Percentiles rank a stretch among this genome's conserved stretches.
phyloP scores from a whole-genome alignment of 2,329 filamentous ascomycete genomes.

The Cordyceps javanica region DNA sequence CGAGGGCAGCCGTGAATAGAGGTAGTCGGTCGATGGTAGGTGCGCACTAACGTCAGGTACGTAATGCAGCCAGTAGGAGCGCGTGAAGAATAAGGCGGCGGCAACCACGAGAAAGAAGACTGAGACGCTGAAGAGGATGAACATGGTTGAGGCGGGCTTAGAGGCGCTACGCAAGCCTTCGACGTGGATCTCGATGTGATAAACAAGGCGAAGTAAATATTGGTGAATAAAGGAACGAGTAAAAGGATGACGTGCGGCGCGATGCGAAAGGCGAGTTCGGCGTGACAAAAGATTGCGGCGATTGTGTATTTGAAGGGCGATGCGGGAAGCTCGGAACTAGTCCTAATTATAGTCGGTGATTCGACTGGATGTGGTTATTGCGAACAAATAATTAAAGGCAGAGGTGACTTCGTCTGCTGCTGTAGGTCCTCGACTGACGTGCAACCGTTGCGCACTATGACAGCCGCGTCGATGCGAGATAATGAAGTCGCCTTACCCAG shows the following conservation, averaged over 20 bases:
- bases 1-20: slow-evolving; percentile 72
- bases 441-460: background rate
- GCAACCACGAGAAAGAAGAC: slow-evolving; percentile 65
- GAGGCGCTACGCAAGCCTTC: background rate
- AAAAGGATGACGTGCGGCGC: background rate
- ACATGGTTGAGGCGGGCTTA: slow-evolving; percentile 50
- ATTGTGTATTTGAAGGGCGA: background rate
- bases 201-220: background rate
- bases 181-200: background rate
- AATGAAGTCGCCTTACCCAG: background rate
- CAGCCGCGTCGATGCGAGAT: background rate
- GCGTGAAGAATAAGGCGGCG: slow-evolving; percentile 76
- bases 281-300: background rate
- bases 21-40: slow-evolving; percentile 49
- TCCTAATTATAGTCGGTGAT: background rate
- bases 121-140: slow-evolving; percentile 72
- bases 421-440: background rate
- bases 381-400: background rate
- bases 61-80: slow-evolving; percentile 66
- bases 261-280: background rate
- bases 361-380: background rate
- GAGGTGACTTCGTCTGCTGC: background rate
- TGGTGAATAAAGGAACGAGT: background rate
- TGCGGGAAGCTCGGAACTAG: background rate
- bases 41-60: slow-evolving; percentile 49